These are phyloP conservation scores for Lentinus tigrinus DNA, from an alignment of 768 basidiomycete genomes.

Conservation along the genomic window DNA sequence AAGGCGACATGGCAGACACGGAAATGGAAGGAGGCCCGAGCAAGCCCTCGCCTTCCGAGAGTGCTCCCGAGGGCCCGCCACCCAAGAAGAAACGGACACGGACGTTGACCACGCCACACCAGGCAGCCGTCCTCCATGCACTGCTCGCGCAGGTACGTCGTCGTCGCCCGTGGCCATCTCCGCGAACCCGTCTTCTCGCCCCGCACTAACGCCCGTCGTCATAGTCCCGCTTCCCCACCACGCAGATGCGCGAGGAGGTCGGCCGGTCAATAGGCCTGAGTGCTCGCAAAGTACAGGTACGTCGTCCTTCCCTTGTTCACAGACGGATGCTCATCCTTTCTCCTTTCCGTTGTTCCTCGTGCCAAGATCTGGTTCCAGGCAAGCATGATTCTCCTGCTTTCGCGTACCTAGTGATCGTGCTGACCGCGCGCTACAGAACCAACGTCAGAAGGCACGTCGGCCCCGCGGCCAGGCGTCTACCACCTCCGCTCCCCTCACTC, in stretches of 20 bases:
- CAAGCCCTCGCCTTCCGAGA: constrained; percentile 37
- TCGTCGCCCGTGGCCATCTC: too few relatives aligned
- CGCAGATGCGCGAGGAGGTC: constrained; percentile 84
- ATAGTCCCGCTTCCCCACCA: constrained; percentile 87
- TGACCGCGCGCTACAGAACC: constrained; percentile 55
- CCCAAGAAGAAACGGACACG: constrained; percentile 81
- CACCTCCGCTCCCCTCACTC: constrained; percentile 48
- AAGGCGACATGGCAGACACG: constrained; percentile 52
- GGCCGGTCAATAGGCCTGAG: constrained; percentile 86
- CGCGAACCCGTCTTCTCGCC: background rate
- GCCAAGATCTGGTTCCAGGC: constrained; percentile 91
- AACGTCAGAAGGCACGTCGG: constrained; percentile 82
- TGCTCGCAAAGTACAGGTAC: constrained; percentile 86
- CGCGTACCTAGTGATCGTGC: constrained; percentile 15
- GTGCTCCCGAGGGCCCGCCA: constrained; percentile 33
- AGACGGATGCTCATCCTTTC: constrained; percentile 10
- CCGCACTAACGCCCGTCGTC: background rate
- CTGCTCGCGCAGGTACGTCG: constrained; percentile 75
- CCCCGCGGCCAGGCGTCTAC: constrained; percentile 52
- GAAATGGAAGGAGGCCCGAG: constrained; percentile 50
- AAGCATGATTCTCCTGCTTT: constrained; percentile 17
- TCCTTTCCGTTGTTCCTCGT: constrained; percentile 29
- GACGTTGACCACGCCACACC: constrained; percentile 84
- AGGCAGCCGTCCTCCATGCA: constrained; percentile 83
- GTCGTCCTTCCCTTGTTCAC: constrained; percentile 25